A percentile compares a stretch with the other conserved stretches of the same genome.
Conservation (phyloP, 2,329 filamentous ascomycete species). For the Graphilbum fragrans region DNA sequence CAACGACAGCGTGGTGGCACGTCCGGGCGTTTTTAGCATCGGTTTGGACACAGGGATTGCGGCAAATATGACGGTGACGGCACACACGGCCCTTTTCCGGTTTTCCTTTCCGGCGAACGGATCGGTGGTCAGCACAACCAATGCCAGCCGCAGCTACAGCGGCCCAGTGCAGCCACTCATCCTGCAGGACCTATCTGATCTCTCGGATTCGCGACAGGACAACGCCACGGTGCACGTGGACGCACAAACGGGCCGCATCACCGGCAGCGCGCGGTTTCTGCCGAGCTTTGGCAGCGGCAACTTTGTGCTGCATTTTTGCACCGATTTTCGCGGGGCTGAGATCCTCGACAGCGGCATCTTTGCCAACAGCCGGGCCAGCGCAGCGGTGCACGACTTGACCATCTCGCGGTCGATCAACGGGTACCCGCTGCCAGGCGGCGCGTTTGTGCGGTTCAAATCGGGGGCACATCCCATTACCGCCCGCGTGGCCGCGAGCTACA, state of each 20-base stretch:
- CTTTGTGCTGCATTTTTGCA: slow-evolving; percentile 53
- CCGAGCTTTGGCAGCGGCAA: slow-evolving; percentile 54
- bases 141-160: not conserved
- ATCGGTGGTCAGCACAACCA: slow-evolving; percentile 11
- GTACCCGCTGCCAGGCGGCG: slow-evolving; percentile 46
- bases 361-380: slow-evolving; percentile 40
- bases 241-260: slow-evolving; percentile 43
- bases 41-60: slow-evolving; percentile 43
- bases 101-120: slow-evolving; percentile 45
- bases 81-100: slow-evolving; percentile 53
- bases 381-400: slow-evolving; percentile 31
- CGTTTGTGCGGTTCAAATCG: slow-evolving; percentile 49
- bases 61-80: slow-evolving; percentile 55
- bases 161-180: slow-evolving; percentile 41
- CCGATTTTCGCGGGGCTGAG: slow-evolving; percentile 48
- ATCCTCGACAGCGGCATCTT: slow-evolving; percentile 52
- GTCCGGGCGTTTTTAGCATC: slow-evolving; percentile 55
- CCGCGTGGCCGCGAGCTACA: slow-evolving; percentile 58
- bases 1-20: slow-evolving; percentile 38
- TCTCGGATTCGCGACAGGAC: slow-evolving; percentile 46
- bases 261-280: slow-evolving; percentile 46
- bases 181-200: slow-evolving; percentile 52
- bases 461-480: slow-evolving; percentile 38
- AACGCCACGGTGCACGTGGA: slow-evolving; percentile 46
- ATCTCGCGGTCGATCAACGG: slow-evolving; percentile 37